Conservation (phyloP, 768 basidiomycete genomes). For the Lyophyllum semitale region DNA sequence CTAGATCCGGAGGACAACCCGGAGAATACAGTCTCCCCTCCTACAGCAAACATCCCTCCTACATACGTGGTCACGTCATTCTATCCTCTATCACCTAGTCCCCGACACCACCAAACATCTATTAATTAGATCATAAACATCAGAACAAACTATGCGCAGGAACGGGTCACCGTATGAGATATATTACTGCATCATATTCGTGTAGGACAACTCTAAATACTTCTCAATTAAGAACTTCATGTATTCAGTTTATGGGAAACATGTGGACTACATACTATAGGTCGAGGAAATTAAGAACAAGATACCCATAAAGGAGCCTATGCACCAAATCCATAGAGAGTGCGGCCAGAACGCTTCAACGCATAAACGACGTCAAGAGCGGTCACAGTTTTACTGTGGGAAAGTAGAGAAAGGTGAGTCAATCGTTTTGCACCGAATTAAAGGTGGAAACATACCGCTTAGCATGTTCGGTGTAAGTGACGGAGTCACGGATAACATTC, state of each 20-base stretch:
- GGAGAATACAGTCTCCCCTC: not conserved
- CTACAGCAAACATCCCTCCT: not conserved
- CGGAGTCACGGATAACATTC: slow-evolving; percentile 44
- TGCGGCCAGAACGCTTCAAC: slow-evolving; percentile 73
- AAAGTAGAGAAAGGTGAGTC: slow-evolving; percentile 8
- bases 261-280: not conserved
- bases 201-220: too few relatives aligned
- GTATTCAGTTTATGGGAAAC: not conserved
- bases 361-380: slow-evolving; percentile 84
- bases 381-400: slow-evolving; percentile 74
- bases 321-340: slow-evolving; percentile 83
- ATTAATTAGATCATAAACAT: not conserved
- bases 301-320: slow-evolving; percentile 28
- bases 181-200: too few relatives aligned
- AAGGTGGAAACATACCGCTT: slow-evolving; percentile 55
- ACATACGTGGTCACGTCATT: not conserved
- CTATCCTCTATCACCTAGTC: slow-evolving; percentile 18
- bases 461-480: slow-evolving; percentile 92
- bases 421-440: not conserved
- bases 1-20: slow-evolving; percentile 12
- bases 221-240: not conserved
- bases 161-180: too few relatives aligned
- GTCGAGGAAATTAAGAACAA: not conserved
- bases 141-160: not conserved
- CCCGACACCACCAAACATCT: slow-evolving; percentile 7